Evolutionary conservation across 2,329 filamentous ascomycete genomes (phyloP).

Genomic region (Fusarium musae): DNA sequence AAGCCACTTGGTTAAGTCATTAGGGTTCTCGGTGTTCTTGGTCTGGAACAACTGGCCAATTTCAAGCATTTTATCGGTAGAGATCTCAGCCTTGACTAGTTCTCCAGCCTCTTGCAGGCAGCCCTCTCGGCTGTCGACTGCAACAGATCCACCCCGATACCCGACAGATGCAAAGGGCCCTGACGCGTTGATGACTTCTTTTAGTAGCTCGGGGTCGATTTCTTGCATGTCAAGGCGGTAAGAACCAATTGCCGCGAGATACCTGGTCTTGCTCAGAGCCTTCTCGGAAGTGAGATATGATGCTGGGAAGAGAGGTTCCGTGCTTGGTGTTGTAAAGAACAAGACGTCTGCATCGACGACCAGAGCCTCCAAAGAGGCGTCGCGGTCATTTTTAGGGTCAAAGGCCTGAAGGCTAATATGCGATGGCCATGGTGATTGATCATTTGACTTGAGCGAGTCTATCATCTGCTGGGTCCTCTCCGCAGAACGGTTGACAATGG

Average conservation of each 20-base stretch:
- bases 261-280: conserved; percentile 41
- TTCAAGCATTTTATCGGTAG: conserved; percentile 42
- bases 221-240: conserved; percentile 50
- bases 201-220: conserved; percentile 46
- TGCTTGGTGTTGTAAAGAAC: conserved; percentile 49
- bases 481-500: conserved; percentile 49
- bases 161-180: background rate
- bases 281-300: conserved; percentile 34
- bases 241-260: conserved; percentile 47
- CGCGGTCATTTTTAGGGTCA: conserved; percentile 12
- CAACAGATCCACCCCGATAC: conserved; percentile 27
- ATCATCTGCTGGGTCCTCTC: conserved; percentile 39
- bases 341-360: conserved; percentile 42
- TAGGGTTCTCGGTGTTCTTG: background rate
- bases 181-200: conserved; percentile 30
- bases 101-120: conserved; percentile 48
- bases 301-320: conserved; percentile 44
- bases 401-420: conserved; percentile 31
- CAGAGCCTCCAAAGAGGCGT: conserved; percentile 28
- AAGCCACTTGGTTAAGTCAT: conserved; percentile 65
- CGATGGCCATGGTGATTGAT: conserved; percentile 18
- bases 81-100: conserved; percentile 44
- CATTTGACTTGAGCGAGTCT: conserved; percentile 20
- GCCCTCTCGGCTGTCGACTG: conserved; percentile 45
- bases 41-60: conserved; percentile 65